Percentiles rank a stretch among this genome's conserved stretches.
Evolutionary conservation across 108 stramenopile genomes (phyloP).

Genomic region (Nitzschia inconspicua): DNA sequence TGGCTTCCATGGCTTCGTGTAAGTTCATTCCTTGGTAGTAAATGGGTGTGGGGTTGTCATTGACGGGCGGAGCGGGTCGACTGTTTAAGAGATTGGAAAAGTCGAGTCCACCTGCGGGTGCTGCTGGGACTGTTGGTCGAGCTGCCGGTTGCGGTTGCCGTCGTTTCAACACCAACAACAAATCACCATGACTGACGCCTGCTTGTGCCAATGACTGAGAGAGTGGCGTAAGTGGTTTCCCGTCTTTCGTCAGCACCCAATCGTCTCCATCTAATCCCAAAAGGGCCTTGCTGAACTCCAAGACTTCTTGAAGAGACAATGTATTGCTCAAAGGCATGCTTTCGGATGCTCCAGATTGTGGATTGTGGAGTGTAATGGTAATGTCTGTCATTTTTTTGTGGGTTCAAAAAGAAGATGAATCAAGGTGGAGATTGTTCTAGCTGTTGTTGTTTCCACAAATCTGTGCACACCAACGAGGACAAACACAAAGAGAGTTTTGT

Average conservation of each 20-base stretch:
- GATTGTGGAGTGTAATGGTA: conserved; percentile 34
- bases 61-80: neutral
- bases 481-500: no score
- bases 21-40: conserved; percentile 78
- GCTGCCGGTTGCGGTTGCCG: conserved; percentile 12
- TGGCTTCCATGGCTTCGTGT: conserved; percentile 67
- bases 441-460: no score
- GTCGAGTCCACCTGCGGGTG: conserved; percentile 29
- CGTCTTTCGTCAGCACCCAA: conserved; percentile 40
- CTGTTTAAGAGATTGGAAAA: conserved; percentile 31
- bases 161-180: conserved; percentile 37
- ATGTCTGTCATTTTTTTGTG: conserved; percentile 39
- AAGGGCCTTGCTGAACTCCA: conserved; percentile 50
- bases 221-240: conserved; percentile 13
- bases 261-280: conserved; percentile 39
- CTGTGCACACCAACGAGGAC: no score
- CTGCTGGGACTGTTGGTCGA: conserved; percentile 19
- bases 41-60: conserved; percentile 26
- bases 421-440: no score
- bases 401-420: no score
- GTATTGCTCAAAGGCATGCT: conserved; percentile 27
- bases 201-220: conserved; percentile 21
- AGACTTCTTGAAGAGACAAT: conserved; percentile 46
- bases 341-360: conserved; percentile 32
- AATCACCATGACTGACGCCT: conserved; percentile 53